phyloP scores from a whole-genome alignment of 2,329 filamentous ascomycete species.

The Aspergillus phoenicis region DNA sequence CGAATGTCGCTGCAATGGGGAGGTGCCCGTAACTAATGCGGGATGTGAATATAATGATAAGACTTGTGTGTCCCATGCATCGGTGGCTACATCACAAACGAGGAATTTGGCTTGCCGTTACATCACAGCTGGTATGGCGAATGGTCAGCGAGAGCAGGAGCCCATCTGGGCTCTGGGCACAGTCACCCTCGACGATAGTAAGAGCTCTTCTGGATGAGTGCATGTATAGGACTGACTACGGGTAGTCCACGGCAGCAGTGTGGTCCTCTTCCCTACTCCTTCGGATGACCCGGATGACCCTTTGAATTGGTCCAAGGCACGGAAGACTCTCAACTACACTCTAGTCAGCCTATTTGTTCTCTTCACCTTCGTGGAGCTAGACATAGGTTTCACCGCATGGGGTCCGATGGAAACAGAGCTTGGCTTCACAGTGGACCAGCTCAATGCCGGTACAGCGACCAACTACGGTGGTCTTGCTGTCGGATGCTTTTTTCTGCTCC shows the following conservation, averaged over 20 bases:
- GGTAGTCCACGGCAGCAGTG: background rate
- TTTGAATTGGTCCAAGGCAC: constrained; percentile 28
- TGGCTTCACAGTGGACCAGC: constrained; percentile 42
- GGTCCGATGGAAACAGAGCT: constrained; percentile 47
- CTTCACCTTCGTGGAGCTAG: constrained; percentile 35
- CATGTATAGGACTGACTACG: background rate
- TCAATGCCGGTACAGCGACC: constrained; percentile 52
- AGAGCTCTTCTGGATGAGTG: background rate
- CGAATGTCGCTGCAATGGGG: background rate
- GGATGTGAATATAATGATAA: background rate
- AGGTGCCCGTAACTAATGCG: background rate
- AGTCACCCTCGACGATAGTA: background rate
- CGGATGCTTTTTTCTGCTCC: constrained; percentile 48
- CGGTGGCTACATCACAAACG: background rate
- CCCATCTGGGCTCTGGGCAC: background rate
- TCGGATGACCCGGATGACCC: constrained; percentile 31
- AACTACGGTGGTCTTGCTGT: constrained; percentile 47
- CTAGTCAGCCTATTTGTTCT: constrained; percentile 31
- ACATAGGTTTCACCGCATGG: constrained; percentile 46
- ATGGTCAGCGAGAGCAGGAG: background rate
- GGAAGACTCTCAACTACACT: constrained; percentile 30
- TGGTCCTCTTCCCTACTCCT: constrained; percentile 22
- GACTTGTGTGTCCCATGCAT: background rate
- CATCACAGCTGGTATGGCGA: background rate
- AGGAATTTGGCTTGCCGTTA: background rate